Base-by-base conservation (phyloP, 768 basidiomycete species). In the Suillus clintonianus region DNA sequence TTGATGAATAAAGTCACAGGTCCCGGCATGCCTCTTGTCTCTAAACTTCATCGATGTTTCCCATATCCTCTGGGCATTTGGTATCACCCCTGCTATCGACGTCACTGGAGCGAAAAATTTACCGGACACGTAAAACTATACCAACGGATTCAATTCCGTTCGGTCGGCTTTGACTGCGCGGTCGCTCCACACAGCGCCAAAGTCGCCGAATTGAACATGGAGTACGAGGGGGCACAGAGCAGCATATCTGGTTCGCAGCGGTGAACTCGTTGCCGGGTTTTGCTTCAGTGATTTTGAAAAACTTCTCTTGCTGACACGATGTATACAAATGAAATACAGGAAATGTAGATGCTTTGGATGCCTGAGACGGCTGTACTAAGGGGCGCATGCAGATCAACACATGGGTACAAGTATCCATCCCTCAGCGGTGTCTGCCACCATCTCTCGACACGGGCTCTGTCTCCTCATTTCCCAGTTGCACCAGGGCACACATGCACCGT, bases 101-200 rank as follows among this genome's bases (percentile, higher is more conserved):
- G 42, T 17, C 17, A 24, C 22, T 14, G 55, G 39, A 39, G 22
- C 37, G 17, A 42, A 60, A 41, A 42, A 11, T 5, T 27, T 43
- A 19, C 39, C 54, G 72, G 75, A 78, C 67, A 65, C 68, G 14
- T 69, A 69, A 63, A 72, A 72, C 50, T 72, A 74, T 51, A 78
- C 78, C 4, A 72, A 73, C 39, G 76, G 77, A n/a, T 76, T 79
- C 68, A 77, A 75, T 48, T 76, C 77, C 66, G 69, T 11, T 75
- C 75, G 34, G 72, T 76, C 34, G 72, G 70, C n/a, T 78, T 76
- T 57, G 64, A 71, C 19, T 79, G 75, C 65, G 65, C 68, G 15
- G 48, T 79, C 42, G 57, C 71, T 34, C 73, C 75, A 22, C 67
- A 76, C 11, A 74, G 41, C 41, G 54, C 58, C 68, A 62, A 24